A percentile compares a stretch with the other conserved stretches of the same genome.
These are phyloP conservation scores for Imleria badia DNA, from an alignment of 768 basidiomycete genomes.

Conservation along the genomic window DNA sequence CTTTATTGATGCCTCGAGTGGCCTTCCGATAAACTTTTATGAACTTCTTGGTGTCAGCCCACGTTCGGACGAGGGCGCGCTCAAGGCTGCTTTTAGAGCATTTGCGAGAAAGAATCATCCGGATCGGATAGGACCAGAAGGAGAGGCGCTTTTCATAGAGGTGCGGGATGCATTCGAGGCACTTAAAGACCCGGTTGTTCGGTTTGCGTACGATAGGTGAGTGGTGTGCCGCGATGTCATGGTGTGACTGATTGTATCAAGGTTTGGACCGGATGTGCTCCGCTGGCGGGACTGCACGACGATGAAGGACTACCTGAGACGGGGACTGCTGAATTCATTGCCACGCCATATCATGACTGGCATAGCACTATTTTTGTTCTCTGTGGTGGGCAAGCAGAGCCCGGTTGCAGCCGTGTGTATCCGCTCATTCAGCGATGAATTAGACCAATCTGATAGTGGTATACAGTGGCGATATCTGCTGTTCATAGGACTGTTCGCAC, in stretches of 20 bases:
- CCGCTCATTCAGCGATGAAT: constrained; percentile 4
- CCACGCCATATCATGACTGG: constrained; percentile 68
- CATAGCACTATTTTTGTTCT: constrained; percentile 58
- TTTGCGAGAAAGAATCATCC: constrained; percentile 79
- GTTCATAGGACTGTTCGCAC: constrained; percentile 58
- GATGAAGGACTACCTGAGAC: constrained; percentile 63
- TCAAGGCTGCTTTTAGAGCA: constrained; percentile 72
- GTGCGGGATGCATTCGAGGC: constrained; percentile 77
- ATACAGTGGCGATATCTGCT: constrained; percentile 77
- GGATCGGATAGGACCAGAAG: constrained; percentile 59
- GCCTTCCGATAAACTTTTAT: constrained; percentile 73
- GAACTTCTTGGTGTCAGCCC: constrained; percentile 65
- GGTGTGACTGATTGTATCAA: constrained; percentile 24
- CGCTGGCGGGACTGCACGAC: constrained; percentile 70
- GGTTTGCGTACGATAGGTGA: constrained; percentile 87
- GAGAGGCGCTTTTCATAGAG: constrained; percentile 65
- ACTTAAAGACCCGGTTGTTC: constrained; percentile 68
- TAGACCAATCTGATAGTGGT: constrained; percentile 12
- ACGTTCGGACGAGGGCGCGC: constrained; percentile 59
- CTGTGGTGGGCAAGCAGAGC: constrained; percentile 57
- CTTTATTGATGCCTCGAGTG: constrained; percentile 53
- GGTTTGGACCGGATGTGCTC: constrained; percentile 76
- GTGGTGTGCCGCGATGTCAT: constrained; percentile 13
- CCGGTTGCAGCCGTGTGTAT: constrained; percentile 64
- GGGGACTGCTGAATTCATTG: constrained; percentile 59